These are phyloP conservation scores for Candida neerlandica DNA, from an alignment of 1,139 yeast species.

Conservation along the genomic window DNA sequence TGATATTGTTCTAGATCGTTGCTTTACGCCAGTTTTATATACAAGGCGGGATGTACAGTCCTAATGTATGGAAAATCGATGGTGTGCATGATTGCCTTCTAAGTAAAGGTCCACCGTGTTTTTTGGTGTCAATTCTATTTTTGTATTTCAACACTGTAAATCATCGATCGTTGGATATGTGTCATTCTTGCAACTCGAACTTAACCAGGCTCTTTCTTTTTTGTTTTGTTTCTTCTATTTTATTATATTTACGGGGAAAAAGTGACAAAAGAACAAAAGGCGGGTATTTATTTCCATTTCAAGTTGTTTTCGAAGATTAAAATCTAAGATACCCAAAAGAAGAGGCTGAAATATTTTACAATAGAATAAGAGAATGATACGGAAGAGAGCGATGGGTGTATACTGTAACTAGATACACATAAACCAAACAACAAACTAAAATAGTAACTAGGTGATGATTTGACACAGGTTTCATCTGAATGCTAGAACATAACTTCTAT, in stretches of 20 bases:
- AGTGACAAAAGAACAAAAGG: too few species aligned
- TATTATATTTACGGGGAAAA: background rate
- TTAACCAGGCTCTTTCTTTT: too few species aligned
- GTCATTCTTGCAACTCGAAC: too few species aligned
- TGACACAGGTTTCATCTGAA: too few species aligned
- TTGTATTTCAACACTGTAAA: background rate
- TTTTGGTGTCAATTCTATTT: background rate
- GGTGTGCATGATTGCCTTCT: background rate
- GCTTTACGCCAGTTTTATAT: background rate
- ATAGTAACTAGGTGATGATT: too few species aligned
- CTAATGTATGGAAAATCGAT: background rate
- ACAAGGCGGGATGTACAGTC: background rate
- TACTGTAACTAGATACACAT: too few species aligned
- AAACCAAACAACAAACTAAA: too few species aligned
- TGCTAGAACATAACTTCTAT: too few species aligned
- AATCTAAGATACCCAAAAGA: too few species aligned
- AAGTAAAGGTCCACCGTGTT: background rate
- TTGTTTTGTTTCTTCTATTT: background rate
- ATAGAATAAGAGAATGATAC: too few species aligned
- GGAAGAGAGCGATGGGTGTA: too few species aligned
- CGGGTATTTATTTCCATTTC: background rate
- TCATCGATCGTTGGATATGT: background rate
- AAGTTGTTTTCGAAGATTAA: background rate
- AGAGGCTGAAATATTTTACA: too few species aligned
- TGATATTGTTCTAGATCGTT: background rate